Conservation (phyloP, 2,329 filamentous ascomycete genomes). For the Aureobasidium sp. region DNA sequence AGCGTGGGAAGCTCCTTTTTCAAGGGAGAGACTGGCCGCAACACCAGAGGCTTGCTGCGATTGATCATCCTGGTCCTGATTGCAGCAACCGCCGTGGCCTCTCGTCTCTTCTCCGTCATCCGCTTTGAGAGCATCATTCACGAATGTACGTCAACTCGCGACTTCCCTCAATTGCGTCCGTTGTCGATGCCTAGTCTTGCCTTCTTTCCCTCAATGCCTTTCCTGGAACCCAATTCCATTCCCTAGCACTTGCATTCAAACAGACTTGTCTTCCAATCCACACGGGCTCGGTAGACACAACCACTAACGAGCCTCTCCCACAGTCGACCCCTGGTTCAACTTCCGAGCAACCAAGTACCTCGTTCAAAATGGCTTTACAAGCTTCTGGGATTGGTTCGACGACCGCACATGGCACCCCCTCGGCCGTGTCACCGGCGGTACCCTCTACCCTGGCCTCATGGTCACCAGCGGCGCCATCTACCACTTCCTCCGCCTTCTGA, state of each 20-base stretch:
- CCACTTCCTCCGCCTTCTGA: constrained; percentile 80
- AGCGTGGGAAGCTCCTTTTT: constrained; percentile 48
- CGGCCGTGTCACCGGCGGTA: constrained; percentile 94
- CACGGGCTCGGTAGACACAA: neutral
- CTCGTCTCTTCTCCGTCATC: constrained; percentile 96
- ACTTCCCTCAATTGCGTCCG: neutral
- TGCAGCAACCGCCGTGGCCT: constrained; percentile 83
- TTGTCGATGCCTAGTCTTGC: neutral
- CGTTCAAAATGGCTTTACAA: constrained; percentile 93
- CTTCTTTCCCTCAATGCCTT: neutral
- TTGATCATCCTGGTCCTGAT: constrained; percentile 87
- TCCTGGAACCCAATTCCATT: too few species aligned
- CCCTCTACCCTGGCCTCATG: constrained; percentile 98
- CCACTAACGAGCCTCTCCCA: constrained; percentile 7
- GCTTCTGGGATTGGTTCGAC: constrained; percentile 99
- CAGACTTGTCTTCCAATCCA: neutral
- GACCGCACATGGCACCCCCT: constrained; percentile 99
- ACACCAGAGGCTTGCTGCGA: constrained; percentile 75
- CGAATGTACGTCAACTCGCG: constrained; percentile 67
- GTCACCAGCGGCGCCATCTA: constrained; percentile 97
- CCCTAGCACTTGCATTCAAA: neutral
- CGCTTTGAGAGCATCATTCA: constrained; percentile 99
- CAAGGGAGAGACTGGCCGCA: constrained; percentile 72
- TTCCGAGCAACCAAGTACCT: constrained; percentile 98
- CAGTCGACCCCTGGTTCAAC: constrained; percentile 99